These are phyloP conservation scores for Gaeumannomyces tritici DNA, from an alignment of 2,329 filamentous ascomycete genomes.

Conservation along the genomic window DNA sequence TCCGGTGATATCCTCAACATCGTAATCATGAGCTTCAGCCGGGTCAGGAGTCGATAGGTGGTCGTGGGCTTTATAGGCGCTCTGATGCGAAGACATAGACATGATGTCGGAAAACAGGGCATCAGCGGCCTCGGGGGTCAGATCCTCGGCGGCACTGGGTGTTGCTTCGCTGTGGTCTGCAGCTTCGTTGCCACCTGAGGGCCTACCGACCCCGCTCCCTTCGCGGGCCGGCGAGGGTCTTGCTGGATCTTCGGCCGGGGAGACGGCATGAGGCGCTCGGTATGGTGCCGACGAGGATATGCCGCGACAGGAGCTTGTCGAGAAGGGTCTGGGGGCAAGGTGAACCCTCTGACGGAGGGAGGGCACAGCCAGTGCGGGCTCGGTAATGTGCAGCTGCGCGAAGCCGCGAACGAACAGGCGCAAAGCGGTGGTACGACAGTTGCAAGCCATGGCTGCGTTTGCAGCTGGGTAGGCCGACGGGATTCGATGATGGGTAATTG, in stretches of 20 bases:
- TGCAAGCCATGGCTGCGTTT: neutral
- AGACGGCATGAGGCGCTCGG: neutral
- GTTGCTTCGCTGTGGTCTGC: neutral
- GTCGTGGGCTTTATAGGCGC: neutral
- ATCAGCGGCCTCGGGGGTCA: constrained; percentile 1
- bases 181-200: neutral
- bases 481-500: neutral
- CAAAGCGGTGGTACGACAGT: constrained; percentile 2
- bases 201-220: neutral
- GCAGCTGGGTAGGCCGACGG: neutral
- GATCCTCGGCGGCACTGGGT: neutral
- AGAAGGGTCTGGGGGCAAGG: neutral
- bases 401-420: constrained; percentile 3
- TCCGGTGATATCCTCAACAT: constrained; percentile 5
- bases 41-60: neutral
- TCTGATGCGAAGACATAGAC: neutral
- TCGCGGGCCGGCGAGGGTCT: neutral
- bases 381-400: constrained; percentile 1
- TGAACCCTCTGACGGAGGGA: neutral
- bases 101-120: neutral
- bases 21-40: neutral
- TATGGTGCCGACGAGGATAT: neutral
- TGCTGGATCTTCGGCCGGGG: neutral
- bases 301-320: neutral
- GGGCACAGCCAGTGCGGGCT: neutral